phyloP scores from a whole-genome alignment of 257 asterid species.

The Echites panduratus region DNA sequence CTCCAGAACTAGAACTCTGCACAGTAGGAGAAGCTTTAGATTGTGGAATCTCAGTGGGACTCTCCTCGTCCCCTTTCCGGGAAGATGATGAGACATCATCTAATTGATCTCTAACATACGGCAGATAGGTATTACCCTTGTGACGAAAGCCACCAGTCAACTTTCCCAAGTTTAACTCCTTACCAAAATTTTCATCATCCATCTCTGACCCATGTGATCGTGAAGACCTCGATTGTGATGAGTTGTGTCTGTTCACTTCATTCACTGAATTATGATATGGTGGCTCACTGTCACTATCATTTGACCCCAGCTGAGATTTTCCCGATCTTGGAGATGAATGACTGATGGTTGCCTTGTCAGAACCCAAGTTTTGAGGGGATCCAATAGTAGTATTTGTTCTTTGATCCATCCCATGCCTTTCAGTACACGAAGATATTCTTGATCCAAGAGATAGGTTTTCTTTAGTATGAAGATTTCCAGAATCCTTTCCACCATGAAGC shows the following conservation, averaged over 20 bases:
- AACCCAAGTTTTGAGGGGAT: slow-evolving; percentile 19
- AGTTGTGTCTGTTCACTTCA: background rate
- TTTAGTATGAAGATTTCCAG: slow-evolving; percentile 15
- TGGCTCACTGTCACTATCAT: slow-evolving; percentile 20
- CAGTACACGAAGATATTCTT: slow-evolving; percentile 21
- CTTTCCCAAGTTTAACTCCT: slow-evolving; percentile 51
- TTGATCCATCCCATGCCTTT: slow-evolving; percentile 16
- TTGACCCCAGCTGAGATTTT: slow-evolving; percentile 20
- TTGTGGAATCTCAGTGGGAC: slow-evolving; percentile 16
- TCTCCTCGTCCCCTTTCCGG: slow-evolving; percentile 26
- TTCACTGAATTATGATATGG: slow-evolving; percentile 2
- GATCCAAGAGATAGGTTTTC: slow-evolving; percentile 19
- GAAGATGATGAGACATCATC: slow-evolving; percentile 32
- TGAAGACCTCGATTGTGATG: slow-evolving; percentile 3
- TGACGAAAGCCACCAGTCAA: slow-evolving; percentile 89
- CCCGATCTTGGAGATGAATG: slow-evolving; percentile 25
- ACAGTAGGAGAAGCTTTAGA: slow-evolving; percentile 20
- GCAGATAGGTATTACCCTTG: slow-evolving; percentile 49
- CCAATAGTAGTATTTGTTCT: slow-evolving; percentile 18
- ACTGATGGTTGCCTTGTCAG: slow-evolving; percentile 16
- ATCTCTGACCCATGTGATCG: slow-evolving; percentile 3
- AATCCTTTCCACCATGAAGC: slow-evolving; percentile 20
- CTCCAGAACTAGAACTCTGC: slow-evolving; percentile 24
- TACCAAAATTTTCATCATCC: slow-evolving; percentile 28
- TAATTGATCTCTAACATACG: slow-evolving; percentile 38